Evolutionary conservation across 371 early-diverging fungal species (phyloP), one percentile per base, ranked within the genome.

Genomic region (Conidiobolus incongruus): DNA sequence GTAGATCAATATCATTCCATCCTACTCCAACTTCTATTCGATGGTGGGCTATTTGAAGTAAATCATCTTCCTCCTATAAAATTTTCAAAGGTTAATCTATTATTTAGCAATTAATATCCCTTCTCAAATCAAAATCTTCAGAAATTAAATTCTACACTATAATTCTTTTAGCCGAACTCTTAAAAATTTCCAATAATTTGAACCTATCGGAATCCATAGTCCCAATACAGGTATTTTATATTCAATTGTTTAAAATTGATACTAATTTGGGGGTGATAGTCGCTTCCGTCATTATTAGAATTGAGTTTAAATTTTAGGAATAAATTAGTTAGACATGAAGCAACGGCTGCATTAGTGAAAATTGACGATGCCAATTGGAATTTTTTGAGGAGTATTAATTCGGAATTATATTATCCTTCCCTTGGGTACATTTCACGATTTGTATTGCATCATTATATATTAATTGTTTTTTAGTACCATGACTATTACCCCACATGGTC

Each of bases 11-110:
- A 75, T 50, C 60, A 73, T 16, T 65, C 76, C 34, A 60, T 84
- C 16, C 59, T 81, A 1, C 54, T 85, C 13, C 70, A 77, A 4
- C 66, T 78, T 11, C 78, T 88, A 47, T 68, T 84, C 26, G 81
- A 84, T 28, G 66, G 70, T 17, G 81, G 83, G n/a, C 55, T 88
- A 26, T 51, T 87, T 5, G 80, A 81, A 66, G 77, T 73, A 53
- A 33, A 37, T 31, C 17, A 8, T n/a, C n/a, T n/a, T n/a, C n/a
- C n/a, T n/a, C n/a, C 2, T 34, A 29, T 36, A 39, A 30, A 11
- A 19, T 21, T 19, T n/a, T 12, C 37, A 32, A n/a, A 29, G 15
- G 20, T 38, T 19, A 37, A 4, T 17, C 11, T 17, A 22, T 19
- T 34, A 13, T 17, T n/a, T 47, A 60, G 57, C 53, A 59, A 1